A percentile compares a stretch with the other conserved stretches of the same genome.
phyloP scores from a whole-genome alignment of 2,329 filamentous ascomycete genomes.

The Diaporthe capsici region DNA sequence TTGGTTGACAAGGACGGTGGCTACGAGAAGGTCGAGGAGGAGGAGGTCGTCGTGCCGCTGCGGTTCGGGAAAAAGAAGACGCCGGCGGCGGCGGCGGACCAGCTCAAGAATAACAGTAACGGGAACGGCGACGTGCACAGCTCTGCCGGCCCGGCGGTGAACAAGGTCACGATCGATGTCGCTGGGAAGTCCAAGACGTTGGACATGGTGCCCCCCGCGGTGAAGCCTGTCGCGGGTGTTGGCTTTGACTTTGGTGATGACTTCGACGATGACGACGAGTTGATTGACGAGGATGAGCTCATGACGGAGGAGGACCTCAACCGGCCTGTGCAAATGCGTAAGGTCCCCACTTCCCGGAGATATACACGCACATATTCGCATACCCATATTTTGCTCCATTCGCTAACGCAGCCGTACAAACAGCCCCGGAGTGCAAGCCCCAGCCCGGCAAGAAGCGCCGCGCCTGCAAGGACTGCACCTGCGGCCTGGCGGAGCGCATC shows the following conservation, averaged over 20 bases:
- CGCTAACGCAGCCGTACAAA: constrained; percentile 45
- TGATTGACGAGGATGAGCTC: constrained; percentile 92
- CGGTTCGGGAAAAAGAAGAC: constrained; percentile 76
- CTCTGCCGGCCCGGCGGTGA: constrained; percentile 51
- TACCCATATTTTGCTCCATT: constrained; percentile 18
- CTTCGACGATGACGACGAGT: constrained; percentile 79
- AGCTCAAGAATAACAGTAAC: not conserved
- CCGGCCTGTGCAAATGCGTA: constrained; percentile 80
- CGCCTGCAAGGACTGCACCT: constrained; percentile 98
- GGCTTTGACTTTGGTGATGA: constrained; percentile 75
- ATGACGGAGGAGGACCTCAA: constrained; percentile 88
- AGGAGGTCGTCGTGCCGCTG: constrained; percentile 72
- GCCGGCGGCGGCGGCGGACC: constrained; percentile 42
- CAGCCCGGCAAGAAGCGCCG: constrained; percentile 90
- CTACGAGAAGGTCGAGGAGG: constrained; percentile 80
- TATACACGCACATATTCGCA: too few relatives aligned
- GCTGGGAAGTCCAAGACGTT: constrained; percentile 54
- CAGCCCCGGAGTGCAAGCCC: constrained; percentile 87
- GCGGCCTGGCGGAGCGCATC: constrained; percentile 87
- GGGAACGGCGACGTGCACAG: constrained; percentile 43
- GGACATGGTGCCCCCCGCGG: constrained; percentile 53
- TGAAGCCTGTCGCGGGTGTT: constrained; percentile 67
- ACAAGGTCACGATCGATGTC: constrained; percentile 50
- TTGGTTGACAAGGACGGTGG: constrained; percentile 74
- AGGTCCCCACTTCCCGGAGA: too few relatives aligned